Percentiles rank a stretch among this genome's conserved stretches.
These are phyloP conservation scores for Quercus bicolor DNA, from an alignment of 306 rosid genomes.

Conservation along the genomic window DNA sequence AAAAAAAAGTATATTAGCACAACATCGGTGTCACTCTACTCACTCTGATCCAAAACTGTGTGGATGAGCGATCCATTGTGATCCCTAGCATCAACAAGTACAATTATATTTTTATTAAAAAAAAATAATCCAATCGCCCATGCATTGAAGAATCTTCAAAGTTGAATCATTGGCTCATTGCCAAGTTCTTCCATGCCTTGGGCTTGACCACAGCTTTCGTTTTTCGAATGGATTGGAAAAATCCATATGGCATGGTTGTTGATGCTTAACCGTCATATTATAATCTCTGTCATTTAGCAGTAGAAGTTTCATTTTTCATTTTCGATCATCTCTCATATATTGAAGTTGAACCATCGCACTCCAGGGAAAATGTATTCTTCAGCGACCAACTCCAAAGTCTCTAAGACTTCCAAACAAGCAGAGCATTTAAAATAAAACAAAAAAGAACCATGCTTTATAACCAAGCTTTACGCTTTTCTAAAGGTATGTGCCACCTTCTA, in stretches of 20 bases:
- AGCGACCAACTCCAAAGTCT: slow-evolving; percentile 22
- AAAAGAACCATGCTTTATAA: not conserved
- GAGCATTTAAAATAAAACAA: not conserved
- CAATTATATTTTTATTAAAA: too few relatives aligned
- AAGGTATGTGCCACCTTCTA: not conserved
- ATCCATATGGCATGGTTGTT: not conserved
- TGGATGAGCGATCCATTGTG: too few relatives aligned
- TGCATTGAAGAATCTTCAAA: too few relatives aligned
- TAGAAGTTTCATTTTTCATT: not conserved
- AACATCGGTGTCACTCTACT: too few relatives aligned
- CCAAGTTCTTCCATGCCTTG: too few relatives aligned
- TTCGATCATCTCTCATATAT: slow-evolving; percentile 6
- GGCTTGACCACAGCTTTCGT: too few relatives aligned
- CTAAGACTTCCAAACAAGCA: not conserved
- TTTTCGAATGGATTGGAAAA: too few relatives aligned
- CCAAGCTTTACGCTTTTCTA: slow-evolving; percentile 5
- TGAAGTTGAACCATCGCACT: slow-evolving; percentile 40
- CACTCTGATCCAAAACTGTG: too few relatives aligned
- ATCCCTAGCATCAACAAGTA: too few relatives aligned
- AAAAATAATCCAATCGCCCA: too few relatives aligned
- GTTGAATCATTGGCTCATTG: too few relatives aligned
- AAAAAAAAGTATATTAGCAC: too few relatives aligned
- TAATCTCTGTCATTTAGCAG: not conserved
- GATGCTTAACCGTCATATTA: slow-evolving; percentile 3
- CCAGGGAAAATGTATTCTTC: slow-evolving; percentile 28